phyloP scores from a whole-genome alignment of 495 filamentous ascomycete species.

The Chaetomium fimeti region DNA sequence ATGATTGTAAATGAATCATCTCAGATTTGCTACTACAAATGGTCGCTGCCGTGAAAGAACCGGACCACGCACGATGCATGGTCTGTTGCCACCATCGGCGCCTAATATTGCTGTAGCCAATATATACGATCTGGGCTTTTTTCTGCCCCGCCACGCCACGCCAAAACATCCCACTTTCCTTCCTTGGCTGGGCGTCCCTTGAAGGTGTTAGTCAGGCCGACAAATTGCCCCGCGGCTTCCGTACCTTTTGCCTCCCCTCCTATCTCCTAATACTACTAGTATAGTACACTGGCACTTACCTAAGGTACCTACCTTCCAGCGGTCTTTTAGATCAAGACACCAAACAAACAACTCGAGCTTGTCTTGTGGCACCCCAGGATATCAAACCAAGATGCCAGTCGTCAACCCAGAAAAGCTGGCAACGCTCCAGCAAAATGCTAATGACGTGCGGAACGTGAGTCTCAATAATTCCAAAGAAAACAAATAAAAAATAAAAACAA shows the following conservation, averaged over 20 bases:
- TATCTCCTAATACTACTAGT: conserved; percentile 2
- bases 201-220: conserved; percentile 26
- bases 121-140: conserved; percentile 1
- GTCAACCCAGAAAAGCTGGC: conserved; percentile 84
- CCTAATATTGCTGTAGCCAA: conserved; percentile 8
- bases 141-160: conserved; percentile 21
- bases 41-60: background rate
- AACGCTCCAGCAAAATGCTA: conserved; percentile 75
- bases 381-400: conserved; percentile 70
- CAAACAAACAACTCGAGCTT: background rate
- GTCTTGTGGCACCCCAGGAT: background rate
- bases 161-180: conserved; percentile 26
- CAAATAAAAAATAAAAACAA: background rate
- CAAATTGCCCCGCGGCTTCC: conserved; percentile 8
- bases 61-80: background rate
- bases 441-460: conserved; percentile 84
- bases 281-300: background rate
- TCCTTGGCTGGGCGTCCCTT: conserved; percentile 2
- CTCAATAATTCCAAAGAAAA: conserved; percentile 6
- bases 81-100: background rate
- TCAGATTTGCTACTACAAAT: background rate
- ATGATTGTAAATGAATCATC: background rate
- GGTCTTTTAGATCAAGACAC: too few species aligned
- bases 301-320: too few species aligned
- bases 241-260: background rate